Evolutionary conservation across 164 flowering plant genomes (phyloP).

Genomic region (Sextonia rubra): DNA sequence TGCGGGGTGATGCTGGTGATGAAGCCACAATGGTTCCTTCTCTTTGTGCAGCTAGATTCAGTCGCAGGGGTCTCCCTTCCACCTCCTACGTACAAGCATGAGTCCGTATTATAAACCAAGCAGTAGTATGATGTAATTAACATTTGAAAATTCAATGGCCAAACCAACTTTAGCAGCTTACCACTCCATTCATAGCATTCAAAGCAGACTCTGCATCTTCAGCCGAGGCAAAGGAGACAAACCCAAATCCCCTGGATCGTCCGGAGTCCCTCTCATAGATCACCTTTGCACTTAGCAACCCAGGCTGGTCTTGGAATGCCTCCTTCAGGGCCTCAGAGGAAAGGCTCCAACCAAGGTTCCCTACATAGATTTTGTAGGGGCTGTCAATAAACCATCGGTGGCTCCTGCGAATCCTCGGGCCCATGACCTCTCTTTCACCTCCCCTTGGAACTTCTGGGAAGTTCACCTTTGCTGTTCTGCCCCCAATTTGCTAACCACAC

Average conservation of each 20-base stretch:
- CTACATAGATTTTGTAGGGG: conserved; percentile 87
- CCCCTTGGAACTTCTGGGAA: conserved; percentile 94
- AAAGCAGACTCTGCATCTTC: conserved; percentile 56
- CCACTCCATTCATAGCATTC: conserved; percentile 75
- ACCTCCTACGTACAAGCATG: conserved; percentile 50
- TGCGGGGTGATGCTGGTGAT: not conserved
- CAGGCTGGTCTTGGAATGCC: conserved; percentile 57
- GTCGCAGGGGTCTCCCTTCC: conserved; percentile 69
- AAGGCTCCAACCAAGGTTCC: conserved; percentile 78
- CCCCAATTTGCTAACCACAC: conserved; percentile 64
- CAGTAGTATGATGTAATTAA: not conserved
- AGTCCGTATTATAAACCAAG: not conserved
- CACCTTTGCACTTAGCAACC: conserved; percentile 72
- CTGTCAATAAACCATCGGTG: conserved; percentile 60
- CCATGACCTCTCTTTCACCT: conserved; percentile 78
- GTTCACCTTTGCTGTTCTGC: conserved; percentile 79
- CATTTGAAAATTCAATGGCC: not conserved
- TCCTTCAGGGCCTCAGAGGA: conserved; percentile 67
- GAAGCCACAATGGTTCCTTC: conserved; percentile 21
- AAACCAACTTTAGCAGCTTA: conserved; percentile 18
- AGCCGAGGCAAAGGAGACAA: conserved; percentile 59
- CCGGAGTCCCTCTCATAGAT: conserved; percentile 59
- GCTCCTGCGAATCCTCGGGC: conserved; percentile 53
- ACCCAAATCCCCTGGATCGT: conserved; percentile 86
- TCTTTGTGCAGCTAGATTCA: conserved; percentile 55